Conservation (phyloP, 1,139 yeast species). For the Eremothecium gossypii region DNA sequence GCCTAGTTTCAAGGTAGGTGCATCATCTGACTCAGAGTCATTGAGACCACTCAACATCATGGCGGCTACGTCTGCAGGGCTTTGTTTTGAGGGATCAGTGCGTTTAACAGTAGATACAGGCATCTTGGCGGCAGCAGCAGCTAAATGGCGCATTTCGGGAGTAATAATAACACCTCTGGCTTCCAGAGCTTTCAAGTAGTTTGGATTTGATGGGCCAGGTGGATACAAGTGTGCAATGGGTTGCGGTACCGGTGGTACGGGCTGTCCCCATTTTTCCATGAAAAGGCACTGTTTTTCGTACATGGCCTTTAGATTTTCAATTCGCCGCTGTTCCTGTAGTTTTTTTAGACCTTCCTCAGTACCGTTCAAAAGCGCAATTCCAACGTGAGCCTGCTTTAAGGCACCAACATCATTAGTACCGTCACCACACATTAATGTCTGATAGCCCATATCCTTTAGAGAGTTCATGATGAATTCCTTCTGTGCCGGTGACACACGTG, state of each 20-base stretch:
- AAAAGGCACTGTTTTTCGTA: constrained; percentile 80
- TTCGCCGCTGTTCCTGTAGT: constrained; percentile 70
- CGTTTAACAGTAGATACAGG: constrained; percentile 26
- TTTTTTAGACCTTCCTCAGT: constrained; percentile 91
- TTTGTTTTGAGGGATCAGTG: constrained; percentile 28
- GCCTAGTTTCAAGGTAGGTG: constrained; percentile 89
- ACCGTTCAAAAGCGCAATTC: constrained; percentile 94
- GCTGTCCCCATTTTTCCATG: constrained; percentile 73
- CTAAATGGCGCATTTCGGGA: constrained; percentile 53
- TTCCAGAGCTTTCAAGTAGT: constrained; percentile 78
- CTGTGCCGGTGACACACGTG: constrained; percentile 95
- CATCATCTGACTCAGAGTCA: constrained; percentile 70
- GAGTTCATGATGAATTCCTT: constrained; percentile 84
- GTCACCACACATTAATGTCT: constrained; percentile 98
- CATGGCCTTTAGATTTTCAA: constrained; percentile 54
- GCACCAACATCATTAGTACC: constrained; percentile 99
- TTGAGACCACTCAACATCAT: constrained; percentile 63
- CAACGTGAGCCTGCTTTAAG: constrained; percentile 94
- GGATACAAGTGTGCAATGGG: constrained; percentile 91
- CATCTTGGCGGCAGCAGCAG: constrained; percentile 33
- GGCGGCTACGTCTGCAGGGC: constrained; percentile 59
- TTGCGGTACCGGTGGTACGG: constrained; percentile 76
- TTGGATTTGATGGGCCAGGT: constrained; percentile 88
- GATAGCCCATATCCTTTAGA: constrained; percentile 81
- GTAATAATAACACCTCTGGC: constrained; percentile 70